Evolutionary conservation across 2,329 filamentous ascomycete genomes (phyloP).

Genomic region (Catunica adiposa): DNA sequence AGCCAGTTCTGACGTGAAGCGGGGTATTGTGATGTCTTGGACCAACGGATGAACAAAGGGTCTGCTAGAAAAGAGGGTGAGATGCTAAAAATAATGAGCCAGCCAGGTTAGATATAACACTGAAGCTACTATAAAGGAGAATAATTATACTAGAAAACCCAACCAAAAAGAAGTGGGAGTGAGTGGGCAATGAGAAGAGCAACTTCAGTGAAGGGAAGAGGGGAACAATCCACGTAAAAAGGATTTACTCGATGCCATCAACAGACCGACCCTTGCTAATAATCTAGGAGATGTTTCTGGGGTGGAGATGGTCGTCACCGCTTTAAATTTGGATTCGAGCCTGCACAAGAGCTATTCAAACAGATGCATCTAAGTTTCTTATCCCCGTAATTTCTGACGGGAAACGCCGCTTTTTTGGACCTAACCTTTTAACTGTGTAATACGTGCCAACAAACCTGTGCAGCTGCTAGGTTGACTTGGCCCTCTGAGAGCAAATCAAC

Average conservation of each 20-base stretch:
- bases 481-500: not conserved
- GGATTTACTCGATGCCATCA: not conserved
- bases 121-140: too few relatives aligned
- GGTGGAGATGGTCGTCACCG: not conserved
- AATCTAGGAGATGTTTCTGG: not conserved
- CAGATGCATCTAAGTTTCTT: too few relatives aligned
- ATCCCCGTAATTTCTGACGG: too few relatives aligned
- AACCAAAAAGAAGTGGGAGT: not conserved
- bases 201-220: not conserved
- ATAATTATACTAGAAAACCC: not conserved
- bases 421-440: not conserved
- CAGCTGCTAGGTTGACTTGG: conserved; percentile 2
- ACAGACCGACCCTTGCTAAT: not conserved
- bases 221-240: not conserved
- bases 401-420: too few relatives aligned
- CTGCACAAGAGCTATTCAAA: too few relatives aligned
- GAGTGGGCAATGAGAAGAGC: not conserved
- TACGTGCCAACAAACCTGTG: not conserved
- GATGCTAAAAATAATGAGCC: not conserved
- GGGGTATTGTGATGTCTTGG: not conserved
- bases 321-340: not conserved
- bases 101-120: too few relatives aligned
- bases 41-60: not conserved
- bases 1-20: too few relatives aligned
- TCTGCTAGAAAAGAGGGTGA: not conserved